Evolutionary conservation across 257 asterid genomes (phyloP).

Genomic region (Handroanthus guayacan): DNA sequence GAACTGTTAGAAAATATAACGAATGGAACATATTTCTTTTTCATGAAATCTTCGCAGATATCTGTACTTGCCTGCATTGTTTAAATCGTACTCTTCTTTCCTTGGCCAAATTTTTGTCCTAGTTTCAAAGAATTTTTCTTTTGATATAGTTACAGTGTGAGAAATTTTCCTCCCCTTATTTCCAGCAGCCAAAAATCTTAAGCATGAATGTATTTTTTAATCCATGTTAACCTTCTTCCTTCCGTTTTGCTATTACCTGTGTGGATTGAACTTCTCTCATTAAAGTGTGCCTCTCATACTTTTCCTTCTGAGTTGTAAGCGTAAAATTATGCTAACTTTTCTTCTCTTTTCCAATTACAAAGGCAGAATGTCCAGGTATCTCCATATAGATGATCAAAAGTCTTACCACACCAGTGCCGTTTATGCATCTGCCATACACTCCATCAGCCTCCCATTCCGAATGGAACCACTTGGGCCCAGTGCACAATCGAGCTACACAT

Average conservation of each 20-base stretch:
- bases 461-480: conserved; percentile 78
- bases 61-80: neutral
- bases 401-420: conserved; percentile 87
- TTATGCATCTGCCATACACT: conserved; percentile 91
- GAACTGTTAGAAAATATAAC: neutral
- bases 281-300: neutral
- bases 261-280: conserved; percentile 11
- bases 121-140: neutral
- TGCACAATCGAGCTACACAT: conserved; percentile 52
- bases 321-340: conserved; percentile 5
- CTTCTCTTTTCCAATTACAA: conserved; percentile 24
- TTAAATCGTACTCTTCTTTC: neutral
- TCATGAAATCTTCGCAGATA: neutral
- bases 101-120: neutral
- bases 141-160: neutral
- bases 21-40: neutral
- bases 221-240: neutral
- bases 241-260: conserved; percentile 21
- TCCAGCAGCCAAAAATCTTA: neutral
- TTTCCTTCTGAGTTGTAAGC: neutral
- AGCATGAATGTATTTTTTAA: neutral
- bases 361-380: conserved; percentile 76
- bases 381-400: conserved; percentile 66
- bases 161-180: neutral
- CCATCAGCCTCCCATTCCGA: conserved; percentile 87